Evolutionary conservation across 1,139 yeast species (phyloP).

Genomic region (Candida sanyaensis): DNA sequence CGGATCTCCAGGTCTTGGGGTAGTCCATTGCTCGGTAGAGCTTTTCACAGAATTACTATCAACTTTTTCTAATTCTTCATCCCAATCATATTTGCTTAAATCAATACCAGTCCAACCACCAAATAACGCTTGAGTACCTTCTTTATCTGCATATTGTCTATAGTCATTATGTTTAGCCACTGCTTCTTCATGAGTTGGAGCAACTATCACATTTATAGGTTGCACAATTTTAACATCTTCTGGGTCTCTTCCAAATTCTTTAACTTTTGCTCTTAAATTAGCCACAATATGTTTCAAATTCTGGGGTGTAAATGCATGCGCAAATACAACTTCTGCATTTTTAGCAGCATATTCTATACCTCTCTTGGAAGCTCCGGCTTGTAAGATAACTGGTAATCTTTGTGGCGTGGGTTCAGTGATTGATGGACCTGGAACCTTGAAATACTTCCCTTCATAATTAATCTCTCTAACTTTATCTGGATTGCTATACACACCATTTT

Average conservation of each 20-base stretch:
- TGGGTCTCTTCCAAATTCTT: constrained; percentile 27
- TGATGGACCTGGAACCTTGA: constrained; percentile 44
- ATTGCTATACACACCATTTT: constrained; percentile 27
- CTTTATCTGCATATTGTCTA: constrained; percentile 27
- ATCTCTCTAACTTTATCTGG: constrained; percentile 16
- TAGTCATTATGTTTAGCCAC: constrained; percentile 25
- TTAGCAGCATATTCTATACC: constrained; percentile 43
- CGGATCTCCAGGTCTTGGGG: constrained; percentile 22
- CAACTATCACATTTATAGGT: constrained; percentile 28
- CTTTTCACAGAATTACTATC: constrained; percentile 26
- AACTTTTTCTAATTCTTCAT: constrained; percentile 26
- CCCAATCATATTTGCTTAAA: constrained; percentile 24
- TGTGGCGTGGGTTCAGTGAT: constrained; percentile 44
- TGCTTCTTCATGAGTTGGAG: constrained; percentile 33
- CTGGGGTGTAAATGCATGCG: constrained; percentile 26
- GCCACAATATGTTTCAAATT: constrained; percentile 23
- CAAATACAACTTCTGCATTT: constrained; percentile 42
- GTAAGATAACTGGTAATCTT: constrained; percentile 41
- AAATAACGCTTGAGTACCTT: constrained; percentile 34
- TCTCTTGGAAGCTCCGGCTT: constrained; percentile 45
- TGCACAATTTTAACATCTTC: constrained; percentile 29
- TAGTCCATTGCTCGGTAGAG: constrained; percentile 26
- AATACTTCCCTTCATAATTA: constrained; percentile 35
- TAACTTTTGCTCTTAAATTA: constrained; percentile 26
- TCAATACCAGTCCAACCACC: constrained; percentile 37